Percentiles rank a stretch among this genome's conserved stretches.
Conservation (phyloP, 1,139 yeast genomes). For the Yamadazyma buinensis region DNA sequence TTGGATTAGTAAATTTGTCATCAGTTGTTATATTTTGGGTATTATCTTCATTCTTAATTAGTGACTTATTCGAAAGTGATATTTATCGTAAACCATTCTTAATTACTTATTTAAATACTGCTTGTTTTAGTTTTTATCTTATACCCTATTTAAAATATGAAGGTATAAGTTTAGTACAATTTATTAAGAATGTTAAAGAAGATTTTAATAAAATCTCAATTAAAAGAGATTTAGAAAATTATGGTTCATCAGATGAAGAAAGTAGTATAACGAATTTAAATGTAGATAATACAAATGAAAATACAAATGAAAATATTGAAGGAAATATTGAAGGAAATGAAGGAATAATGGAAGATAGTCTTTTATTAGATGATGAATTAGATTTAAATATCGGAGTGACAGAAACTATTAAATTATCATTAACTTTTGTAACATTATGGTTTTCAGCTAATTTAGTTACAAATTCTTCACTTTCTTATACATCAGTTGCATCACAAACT, state of each 20-base stretch:
- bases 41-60: conserved; percentile 74
- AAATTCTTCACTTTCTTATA: conserved; percentile 80
- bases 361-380: not conserved
- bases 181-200: conserved; percentile 17
- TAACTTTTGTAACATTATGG: conserved; percentile 86
- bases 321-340: no score
- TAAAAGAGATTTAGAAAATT: conserved; percentile 4
- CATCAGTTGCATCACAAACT: conserved; percentile 92
- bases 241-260: conserved; percentile 13
- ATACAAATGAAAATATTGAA: no score
- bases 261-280: no score
- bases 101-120: conserved; percentile 87
- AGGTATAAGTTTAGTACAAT: conserved; percentile 17
- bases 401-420: conserved; percentile 60
- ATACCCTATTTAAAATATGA: conserved; percentile 51
- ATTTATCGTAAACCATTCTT: conserved; percentile 87
- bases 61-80: conserved; percentile 64
- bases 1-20: conserved; percentile 69
- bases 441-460: conserved; percentile 84
- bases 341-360: not conserved
- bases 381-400: conserved; percentile 25
- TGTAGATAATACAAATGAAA: no score
- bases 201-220: conserved; percentile 15
- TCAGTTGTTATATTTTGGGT: conserved; percentile 88
- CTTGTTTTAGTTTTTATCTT: conserved; percentile 74